Conservation (phyloP, 2,329 filamentous ascomycete species). For the Colletotrichum incanum region DNA sequence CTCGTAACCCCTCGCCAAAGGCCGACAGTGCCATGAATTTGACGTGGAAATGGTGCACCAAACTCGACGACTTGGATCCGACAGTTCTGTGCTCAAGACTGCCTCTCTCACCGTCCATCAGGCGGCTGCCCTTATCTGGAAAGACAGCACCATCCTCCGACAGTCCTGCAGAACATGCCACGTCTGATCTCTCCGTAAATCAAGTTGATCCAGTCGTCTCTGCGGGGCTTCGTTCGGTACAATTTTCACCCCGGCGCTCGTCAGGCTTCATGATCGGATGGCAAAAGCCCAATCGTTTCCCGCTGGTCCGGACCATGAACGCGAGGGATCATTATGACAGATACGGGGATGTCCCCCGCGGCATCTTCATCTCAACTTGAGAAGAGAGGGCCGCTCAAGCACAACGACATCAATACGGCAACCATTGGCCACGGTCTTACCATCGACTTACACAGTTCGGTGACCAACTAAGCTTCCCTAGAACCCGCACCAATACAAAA, state of each 20-base stretch:
- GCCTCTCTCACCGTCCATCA: no score
- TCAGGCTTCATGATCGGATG: neutral
- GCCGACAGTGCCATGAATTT: neutral
- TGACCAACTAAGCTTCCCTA: no score
- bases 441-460: neutral
- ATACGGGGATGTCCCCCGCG: neutral
- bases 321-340: neutral
- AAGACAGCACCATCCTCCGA: neutral
- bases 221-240: neutral
- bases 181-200: neutral
- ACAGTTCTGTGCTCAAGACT: neutral
- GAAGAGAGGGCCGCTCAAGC: no score
- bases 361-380: neutral
- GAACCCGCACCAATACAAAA: neutral
- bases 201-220: neutral
- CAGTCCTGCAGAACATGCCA: neutral
- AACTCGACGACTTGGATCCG: no score
- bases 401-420: neutral
- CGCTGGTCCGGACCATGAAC: neutral
- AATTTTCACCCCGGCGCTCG: neutral
- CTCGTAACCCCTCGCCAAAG: neutral
- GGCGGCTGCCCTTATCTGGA: neutral
- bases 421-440: neutral
- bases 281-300: neutral
- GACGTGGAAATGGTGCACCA: neutral